Conservation (phyloP, 306 rosid genomes). For the Pyrus bretschneideri region DNA sequence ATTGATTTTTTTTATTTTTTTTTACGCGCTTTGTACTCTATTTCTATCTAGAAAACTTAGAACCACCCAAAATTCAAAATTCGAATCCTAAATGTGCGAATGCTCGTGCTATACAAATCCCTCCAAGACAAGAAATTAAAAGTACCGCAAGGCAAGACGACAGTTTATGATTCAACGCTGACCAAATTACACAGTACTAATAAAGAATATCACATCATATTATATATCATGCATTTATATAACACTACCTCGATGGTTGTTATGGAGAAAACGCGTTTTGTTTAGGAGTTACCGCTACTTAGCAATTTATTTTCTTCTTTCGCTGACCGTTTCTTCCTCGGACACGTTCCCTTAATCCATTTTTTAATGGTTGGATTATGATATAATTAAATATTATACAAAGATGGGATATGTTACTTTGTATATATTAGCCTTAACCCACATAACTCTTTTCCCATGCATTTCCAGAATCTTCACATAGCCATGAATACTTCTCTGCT, state of each 20-base stretch:
- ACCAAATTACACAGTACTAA: background rate
- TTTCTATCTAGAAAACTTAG: too few species aligned
- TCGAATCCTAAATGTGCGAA: too few species aligned
- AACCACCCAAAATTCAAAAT: too few species aligned
- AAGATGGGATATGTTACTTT: background rate
- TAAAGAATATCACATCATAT: too few species aligned
- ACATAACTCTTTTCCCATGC: background rate
- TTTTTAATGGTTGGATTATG: background rate
- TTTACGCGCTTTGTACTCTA: fast-evolving
- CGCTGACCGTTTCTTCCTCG: background rate
- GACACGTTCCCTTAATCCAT: background rate
- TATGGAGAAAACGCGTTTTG: background rate
- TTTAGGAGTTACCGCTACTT: background rate
- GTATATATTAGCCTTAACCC: background rate
- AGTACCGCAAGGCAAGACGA: background rate
- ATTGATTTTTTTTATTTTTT: too few species aligned
- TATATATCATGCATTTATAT: too few species aligned
- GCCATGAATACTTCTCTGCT: background rate
- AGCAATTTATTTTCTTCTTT: background rate
- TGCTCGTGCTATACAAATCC: too few species aligned
- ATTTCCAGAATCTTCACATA: background rate
- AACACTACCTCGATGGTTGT: background rate
- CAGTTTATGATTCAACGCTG: background rate
- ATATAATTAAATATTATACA: too few species aligned
- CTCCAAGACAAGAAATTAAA: too few species aligned